Base-by-base conservation (phyloP, 108 stramenopile genomes). In the Skeletonema grethae region DNA sequence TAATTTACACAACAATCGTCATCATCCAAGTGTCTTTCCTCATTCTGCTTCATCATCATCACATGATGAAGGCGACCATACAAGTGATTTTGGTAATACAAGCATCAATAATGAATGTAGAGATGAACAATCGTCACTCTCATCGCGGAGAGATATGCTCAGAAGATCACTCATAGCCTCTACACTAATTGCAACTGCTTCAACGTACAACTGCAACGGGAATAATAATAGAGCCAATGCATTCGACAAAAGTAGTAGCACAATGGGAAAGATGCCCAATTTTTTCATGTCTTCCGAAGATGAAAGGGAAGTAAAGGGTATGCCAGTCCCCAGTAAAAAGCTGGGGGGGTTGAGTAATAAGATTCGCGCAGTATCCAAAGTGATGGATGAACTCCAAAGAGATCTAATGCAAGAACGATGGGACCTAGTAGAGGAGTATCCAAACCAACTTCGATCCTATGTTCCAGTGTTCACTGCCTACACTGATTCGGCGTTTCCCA, bases 351-450 rank as follows among this genome's bases (percentile, higher is more conserved):
- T 83, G n/a, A 57, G 72, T 13, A 75, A 65, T 48, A 83, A 79
- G 43, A 79, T 83, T 65, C 73, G 82, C 22, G 63, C 68, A 24
- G 82, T 83, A 34, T 67, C 76, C 11, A 83, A 75, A 36, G 62
- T 79, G 22, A 79, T 83, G 82, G 92, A 94, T 62, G 93, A 94
- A 72, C 65, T 94, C 20, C 93, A 94, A 77, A 72, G 93, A 20
- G 93, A 94, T 72, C 78, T 94, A 56, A 94, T 94, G 93, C 93
- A 94, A 75, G 90, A 94, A 83, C 85, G 90, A 70, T 94, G 90
- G 85, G 93, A 91, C 65, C 63, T 90, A 1, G 86, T 94, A 11
- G 86, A 83, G 64, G 38, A 55, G 45, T 94, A 94, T 77, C 93
- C 93, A 2, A 72, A 77, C 3, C 87, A 90, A 65, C 63, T 94